These are phyloP conservation scores for Fonsecaea nubica DNA, from an alignment of 2,329 filamentous ascomycete genomes.

Conservation along the genomic window DNA sequence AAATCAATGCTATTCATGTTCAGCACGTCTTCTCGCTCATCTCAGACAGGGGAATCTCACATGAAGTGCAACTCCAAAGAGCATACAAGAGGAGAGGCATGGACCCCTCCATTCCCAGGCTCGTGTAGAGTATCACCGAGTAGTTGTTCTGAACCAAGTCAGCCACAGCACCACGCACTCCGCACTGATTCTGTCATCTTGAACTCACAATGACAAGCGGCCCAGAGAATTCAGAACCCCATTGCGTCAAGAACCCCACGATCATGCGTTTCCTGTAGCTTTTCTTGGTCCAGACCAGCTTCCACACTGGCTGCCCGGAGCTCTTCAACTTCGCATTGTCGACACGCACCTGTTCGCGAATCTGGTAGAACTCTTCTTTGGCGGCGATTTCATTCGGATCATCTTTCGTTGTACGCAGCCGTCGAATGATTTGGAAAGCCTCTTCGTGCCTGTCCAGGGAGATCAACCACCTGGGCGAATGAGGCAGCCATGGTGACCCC, in stretches of 20 bases:
- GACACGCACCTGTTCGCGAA: constrained; percentile 35
- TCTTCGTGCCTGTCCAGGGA: constrained; percentile 46
- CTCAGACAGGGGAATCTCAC: neutral
- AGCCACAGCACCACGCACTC: neutral
- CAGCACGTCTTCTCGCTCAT: neutral
- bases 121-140: constrained; percentile 49
- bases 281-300: constrained; percentile 52
- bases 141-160: constrained; percentile 47
- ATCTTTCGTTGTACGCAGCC: constrained; percentile 51
- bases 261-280: constrained; percentile 60
- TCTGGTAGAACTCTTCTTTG: constrained; percentile 51
- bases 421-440: constrained; percentile 43
- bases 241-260: constrained; percentile 61
- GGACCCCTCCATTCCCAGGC: constrained; percentile 47
- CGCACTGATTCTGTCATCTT: constrained; percentile 38
- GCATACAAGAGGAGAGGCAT: constrained; percentile 55
- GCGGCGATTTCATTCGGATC: constrained; percentile 50
- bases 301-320: constrained; percentile 52
- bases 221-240: constrained; percentile 61
- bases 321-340: constrained; percentile 46
- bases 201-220: constrained; percentile 56
- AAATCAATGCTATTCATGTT: constrained; percentile 41
- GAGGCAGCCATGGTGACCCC: constrained; percentile 32
- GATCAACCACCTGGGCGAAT: constrained; percentile 35
- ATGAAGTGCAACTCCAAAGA: constrained; percentile 43